Evolutionary conservation across 805 yeast genomes (phyloP), one percentile per base, ranked within the genome.

Genomic region (Teunomyces pallodes): DNA sequence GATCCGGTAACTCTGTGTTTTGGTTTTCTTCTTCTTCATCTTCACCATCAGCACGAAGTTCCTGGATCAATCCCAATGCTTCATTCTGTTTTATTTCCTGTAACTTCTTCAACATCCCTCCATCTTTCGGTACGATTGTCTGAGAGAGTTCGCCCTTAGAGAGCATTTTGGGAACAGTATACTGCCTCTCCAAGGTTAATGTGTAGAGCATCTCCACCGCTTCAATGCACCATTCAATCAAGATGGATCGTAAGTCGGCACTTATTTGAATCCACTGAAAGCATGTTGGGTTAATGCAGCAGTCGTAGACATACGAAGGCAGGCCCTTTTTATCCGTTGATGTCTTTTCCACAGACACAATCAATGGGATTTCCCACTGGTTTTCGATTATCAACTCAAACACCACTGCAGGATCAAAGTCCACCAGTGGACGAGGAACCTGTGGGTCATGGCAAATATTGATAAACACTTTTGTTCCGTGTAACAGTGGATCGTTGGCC

Each of bases 331-430:
- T 90, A 62, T 91, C 97, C 10, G 51, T 61, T 40, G 78, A 85
- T 9, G 83, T 60, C 47, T 75, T 62, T 42, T 77, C 79, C 0
- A 76, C 72, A 0, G 92, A 82, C 0, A 88, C 81, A 1, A 87
- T 77, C 2, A 91, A 81, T 1, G 97, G 97, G 1, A 90, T 84
- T 50, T 86, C 90, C 96, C 96, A 90, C 58, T 85, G 75, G 57
- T 83, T 83, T 32, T 80, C 81, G 65, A 83, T 79, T 17, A 86
- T 83, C 44, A 81, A 64, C 0, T 85, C 83, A 56, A 83, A 83
- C 2, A 88, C 81, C 2, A 70, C 63, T 33, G 70, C 75, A 3
- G 90, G 83, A 32, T 77, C 75, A 57, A 84, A 86, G 10, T 64
- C 77, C 20, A 53, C 50, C 1, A 57, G 51, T 0, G 96, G 96